Evolutionary conservation across 2,329 filamentous ascomycete genomes (phyloP), one percentile per base, ranked within the genome.

Genomic region (Hymenoscyphus linearis): DNA sequence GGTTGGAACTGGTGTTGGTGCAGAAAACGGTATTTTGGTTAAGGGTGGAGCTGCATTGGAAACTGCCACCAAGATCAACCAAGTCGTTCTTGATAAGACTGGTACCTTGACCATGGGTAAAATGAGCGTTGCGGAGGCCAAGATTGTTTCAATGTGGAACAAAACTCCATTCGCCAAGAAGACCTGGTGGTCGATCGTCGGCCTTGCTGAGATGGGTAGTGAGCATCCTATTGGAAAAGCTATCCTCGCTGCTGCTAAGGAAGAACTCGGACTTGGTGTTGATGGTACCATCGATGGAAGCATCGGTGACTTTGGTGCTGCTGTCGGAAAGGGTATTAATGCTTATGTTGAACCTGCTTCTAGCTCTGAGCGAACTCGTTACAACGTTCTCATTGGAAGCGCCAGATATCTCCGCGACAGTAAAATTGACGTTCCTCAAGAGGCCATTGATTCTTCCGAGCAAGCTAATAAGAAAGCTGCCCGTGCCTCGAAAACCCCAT

Each of bases 1-100:
- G 95, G 95, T 99, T 34, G 95, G 95, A 52, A 98, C 95, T n/a
- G 95, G 95, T 62, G 87, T 97, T 35, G 95, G 95, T 57, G 95
- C 95, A 2, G 90, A 97, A 75, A 89, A 96, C 68, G 95, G 95
- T 26, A 99, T 99, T 68, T 80, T 99, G n/a, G 92, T 98, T 74
- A 99, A 99, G 77, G 93, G 95, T 59, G 95, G 95, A 60, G 93
- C 91, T 47, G 92, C 93, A 34, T 80, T 99, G 3, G 93, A 99
- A 77, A 91, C 85, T 4, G 90, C 92, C 0, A 98, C 92, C 9
- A 93, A 91, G 74, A 84, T 98, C 67, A 96, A 88, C 1, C 89
- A 96, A 68, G 84, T 98, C 22, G 89, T 98, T 16, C 84, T 98
- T 25, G 93, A 98, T 78, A 98, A 98, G 82, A 98, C 93, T 1